Conservation (phyloP, 176 grass and related monocot species). For the Raddia distichophylla region DNA sequence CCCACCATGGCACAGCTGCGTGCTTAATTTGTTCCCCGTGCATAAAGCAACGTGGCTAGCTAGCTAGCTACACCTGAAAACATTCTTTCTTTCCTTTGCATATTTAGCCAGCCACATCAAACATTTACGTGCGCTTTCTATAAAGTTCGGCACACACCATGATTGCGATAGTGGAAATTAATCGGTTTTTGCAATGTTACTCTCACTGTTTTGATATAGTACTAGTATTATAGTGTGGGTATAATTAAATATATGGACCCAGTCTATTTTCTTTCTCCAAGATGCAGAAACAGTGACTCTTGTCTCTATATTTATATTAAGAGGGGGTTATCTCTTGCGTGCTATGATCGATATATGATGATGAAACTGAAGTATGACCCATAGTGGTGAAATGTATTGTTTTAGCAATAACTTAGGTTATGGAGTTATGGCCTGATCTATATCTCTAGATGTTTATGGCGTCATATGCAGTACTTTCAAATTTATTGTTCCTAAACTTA, state of each 20-base stretch:
- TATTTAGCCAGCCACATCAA: neutral
- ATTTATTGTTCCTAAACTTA: neutral
- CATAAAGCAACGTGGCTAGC: neutral
- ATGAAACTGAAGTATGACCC: too few species aligned
- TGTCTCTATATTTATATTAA: neutral
- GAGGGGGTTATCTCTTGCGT: too few species aligned
- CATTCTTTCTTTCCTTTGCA: neutral
- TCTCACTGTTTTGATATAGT: neutral
- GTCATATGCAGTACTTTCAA: too few species aligned
- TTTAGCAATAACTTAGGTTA: too few species aligned
- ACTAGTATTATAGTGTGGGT: too few species aligned
- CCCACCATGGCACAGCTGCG: neutral
- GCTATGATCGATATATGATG: too few species aligned
- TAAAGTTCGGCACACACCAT: constrained; percentile 31
- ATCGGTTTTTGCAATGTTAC: neutral
- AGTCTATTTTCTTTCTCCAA: neutral
- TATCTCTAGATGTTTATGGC: too few species aligned
- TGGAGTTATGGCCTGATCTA: too few species aligned
- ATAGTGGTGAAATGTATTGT: too few species aligned
- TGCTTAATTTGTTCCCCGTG: neutral
- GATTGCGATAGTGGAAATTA: constrained; percentile 21
- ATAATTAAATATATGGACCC: neutral
- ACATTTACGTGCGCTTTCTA: constrained; percentile 19
- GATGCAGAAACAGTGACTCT: neutral
- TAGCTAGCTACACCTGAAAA: constrained; percentile 16